Percentiles rank a stretch among this genome's conserved stretches.
Conservation (phyloP, 441 rosid species). For the Erysimum cheiri region DNA sequence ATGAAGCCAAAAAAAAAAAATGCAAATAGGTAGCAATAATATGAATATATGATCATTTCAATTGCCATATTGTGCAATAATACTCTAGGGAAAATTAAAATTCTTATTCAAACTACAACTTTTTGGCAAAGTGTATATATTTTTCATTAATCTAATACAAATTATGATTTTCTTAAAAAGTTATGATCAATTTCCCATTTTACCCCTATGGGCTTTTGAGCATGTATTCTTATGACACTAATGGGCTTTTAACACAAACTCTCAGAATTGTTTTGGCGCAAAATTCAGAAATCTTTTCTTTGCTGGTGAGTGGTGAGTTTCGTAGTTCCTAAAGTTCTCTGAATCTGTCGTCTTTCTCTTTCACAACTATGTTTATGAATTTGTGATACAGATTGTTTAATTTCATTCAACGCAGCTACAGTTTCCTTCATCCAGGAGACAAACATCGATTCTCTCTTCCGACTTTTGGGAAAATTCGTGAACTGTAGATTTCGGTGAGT, state of each 20-base stretch:
- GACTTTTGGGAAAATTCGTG: background rate
- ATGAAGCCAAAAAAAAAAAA: too few species aligned
- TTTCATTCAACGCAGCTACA: background rate
- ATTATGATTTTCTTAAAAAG: background rate
- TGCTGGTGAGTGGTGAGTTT: background rate
- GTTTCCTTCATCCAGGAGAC: background rate
- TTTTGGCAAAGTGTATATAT: too few species aligned
- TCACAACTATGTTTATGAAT: background rate
- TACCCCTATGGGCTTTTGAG: slow-evolving; percentile 5
- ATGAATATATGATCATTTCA: background rate
- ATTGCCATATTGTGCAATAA: background rate
- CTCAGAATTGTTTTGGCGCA: slow-evolving; percentile 27
- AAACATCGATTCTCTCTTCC: too few species aligned
- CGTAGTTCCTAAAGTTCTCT: background rate
- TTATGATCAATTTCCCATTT: background rate
- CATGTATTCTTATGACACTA: background rate
- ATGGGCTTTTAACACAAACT: slow-evolving; percentile 4
- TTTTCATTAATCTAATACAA: background rate
- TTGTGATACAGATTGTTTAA: background rate
- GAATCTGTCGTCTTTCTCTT: slow-evolving; percentile 11
- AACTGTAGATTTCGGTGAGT: slow-evolving; percentile 25
- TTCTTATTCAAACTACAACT: too few species aligned
- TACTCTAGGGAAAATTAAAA: too few species aligned
- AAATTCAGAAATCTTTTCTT: background rate
- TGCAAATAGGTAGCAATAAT: background rate